Base-by-base conservation (phyloP, 192 early-diverging fungal genomes). In the Lobulomyces angularis region DNA sequence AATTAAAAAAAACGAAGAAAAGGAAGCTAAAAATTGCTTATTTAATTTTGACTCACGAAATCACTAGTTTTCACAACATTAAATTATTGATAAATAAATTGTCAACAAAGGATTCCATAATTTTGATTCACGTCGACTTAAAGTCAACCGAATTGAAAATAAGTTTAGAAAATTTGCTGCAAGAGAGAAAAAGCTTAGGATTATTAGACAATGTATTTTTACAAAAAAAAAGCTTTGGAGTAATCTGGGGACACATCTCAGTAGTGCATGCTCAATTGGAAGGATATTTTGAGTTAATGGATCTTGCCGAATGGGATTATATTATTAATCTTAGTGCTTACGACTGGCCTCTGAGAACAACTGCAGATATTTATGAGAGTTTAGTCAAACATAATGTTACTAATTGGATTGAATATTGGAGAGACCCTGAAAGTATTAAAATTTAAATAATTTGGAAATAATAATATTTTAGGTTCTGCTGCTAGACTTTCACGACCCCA, bases 251-350 rank as follows among this genome's bases (percentile, higher is more conserved):
- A 5, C 62, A 65, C 42, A 41, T 44, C 2, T 57, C 53, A 27
- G 39, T 71, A 12, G 62, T 65, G 8, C 64, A 38, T 41, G 52
- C 51, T 35, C 68, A 71, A 39, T 28, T 71, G 22, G 31, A 30
- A 19, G 68, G 68, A 28, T 65, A 62, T 29, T 71, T 43, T 43
- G 62, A 62, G 45, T 48, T 71, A 8, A 30, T 58, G 47, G 68
- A 71, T 36, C 26, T 71, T 33, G 68, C 68, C 3, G 62, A 71
- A 33, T 71, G 68, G 68, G 68, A 71, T 25, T 57, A 46, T 58
- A 46, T 65, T 2, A 58, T 71, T 23, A 71, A 65, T 47, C 35
- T 71, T 2, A 48, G 43, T 23, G 54, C 45, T 17, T 43, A 49
- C 25, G 68, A 71, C 36, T 71, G 44, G 26, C 68, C 68, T 8